Evolutionary conservation across 768 basidiomycete species (phyloP).

Genomic region (Suillus subaureus): DNA sequence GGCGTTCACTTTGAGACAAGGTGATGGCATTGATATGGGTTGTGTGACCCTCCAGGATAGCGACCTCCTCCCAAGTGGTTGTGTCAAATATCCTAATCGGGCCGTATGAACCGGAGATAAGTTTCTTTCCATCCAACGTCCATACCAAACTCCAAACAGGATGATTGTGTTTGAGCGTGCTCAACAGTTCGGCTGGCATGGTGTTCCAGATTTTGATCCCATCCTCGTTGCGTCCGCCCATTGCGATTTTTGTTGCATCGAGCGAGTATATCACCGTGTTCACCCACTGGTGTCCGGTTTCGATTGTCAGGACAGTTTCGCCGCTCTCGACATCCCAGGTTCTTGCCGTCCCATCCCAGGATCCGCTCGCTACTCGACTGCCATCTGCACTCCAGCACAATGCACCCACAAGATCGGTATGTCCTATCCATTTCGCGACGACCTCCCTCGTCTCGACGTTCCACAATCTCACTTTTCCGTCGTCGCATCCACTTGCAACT

Average conservation of each 20-base stretch:
- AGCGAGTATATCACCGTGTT: too few species aligned
- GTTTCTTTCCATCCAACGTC: too few species aligned
- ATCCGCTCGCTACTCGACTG: neutral
- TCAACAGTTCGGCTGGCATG: too few species aligned
- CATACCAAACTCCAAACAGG: too few species aligned
- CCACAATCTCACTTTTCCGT: neutral
- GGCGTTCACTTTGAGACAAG: neutral
- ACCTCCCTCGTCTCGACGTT: neutral
- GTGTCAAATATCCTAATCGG: too few species aligned
- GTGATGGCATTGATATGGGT: neutral
- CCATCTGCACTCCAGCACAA: neutral
- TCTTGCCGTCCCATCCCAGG: neutral
- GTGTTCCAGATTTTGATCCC: too few species aligned
- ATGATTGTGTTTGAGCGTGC: too few species aligned
- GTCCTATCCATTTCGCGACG: neutral
- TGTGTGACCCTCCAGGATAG: neutral
- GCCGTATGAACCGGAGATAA: too few species aligned
- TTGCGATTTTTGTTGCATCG: too few species aligned
- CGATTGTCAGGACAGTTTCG: neutral
- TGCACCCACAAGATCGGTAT: neutral
- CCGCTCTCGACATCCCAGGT: neutral
- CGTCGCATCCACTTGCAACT: neutral
- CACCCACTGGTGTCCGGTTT: too few species aligned
- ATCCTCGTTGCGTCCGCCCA: too few species aligned
- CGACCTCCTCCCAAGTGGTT: too few species aligned